A percentile compares a stretch with the other conserved stretches of the same genome.
Evolutionary conservation across 1,139 yeast genomes (phyloP).

Genomic region (Nadsonia starkeyi-henricii): DNA sequence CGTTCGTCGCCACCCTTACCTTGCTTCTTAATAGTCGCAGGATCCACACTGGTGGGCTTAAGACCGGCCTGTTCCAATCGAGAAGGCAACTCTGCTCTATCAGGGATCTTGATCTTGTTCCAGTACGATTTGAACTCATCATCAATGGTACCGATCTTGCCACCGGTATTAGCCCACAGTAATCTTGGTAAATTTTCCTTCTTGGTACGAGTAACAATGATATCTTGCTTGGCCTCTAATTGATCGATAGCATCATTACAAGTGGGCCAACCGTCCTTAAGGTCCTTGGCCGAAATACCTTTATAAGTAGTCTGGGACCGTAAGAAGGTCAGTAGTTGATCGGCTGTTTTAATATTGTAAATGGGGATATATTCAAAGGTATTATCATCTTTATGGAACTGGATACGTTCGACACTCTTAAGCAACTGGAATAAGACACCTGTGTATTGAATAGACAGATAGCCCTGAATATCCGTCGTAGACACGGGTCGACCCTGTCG

Average conservation of each 20-base stretch:
- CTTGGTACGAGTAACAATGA: conserved; percentile 73
- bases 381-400: conserved; percentile 27
- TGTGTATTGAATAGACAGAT: conserved; percentile 28
- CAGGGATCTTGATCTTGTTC: conserved; percentile 68
- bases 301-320: conserved; percentile 76
- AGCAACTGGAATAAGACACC: conserved; percentile 44
- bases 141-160: conserved; percentile 60
- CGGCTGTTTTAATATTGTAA: conserved; percentile 72
- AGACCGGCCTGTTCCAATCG: conserved; percentile 69
- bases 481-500: conserved; percentile 56
- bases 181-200: conserved; percentile 84
- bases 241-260: conserved; percentile 65
- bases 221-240: conserved; percentile 60
- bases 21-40: conserved; percentile 65
- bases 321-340: conserved; percentile 60
- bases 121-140: conserved; percentile 77
- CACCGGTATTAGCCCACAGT: conserved; percentile 81
- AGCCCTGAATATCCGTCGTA: conserved; percentile 44
- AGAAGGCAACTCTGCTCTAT: conserved; percentile 64
- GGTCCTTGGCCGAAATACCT: conserved; percentile 77
- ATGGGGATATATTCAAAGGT: conserved; percentile 79
- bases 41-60: conserved; percentile 95
- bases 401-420: conserved; percentile 61
- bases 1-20: conserved; percentile 36
- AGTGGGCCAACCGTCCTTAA: conserved; percentile 96